Evolutionary conservation across 441 rosid species (phyloP).

Genomic region (Gossypium trilobum): DNA sequence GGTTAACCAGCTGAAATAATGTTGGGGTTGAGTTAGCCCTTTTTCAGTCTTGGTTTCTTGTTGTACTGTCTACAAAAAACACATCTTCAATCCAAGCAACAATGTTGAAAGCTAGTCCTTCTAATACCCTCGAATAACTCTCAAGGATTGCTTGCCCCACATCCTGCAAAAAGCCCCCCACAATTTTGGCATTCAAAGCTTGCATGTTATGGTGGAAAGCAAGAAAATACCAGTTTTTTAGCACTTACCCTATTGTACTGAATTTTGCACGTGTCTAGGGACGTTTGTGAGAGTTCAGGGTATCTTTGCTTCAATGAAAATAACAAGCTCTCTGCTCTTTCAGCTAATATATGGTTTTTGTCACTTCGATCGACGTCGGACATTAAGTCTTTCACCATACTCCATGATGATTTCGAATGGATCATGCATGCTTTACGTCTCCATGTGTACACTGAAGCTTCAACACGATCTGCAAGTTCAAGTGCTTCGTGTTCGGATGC

Average conservation of each 20-base stretch:
- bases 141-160: slow-evolving; percentile 83
- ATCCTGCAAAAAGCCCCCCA: slow-evolving; percentile 43
- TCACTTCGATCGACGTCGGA: slow-evolving; percentile 47
- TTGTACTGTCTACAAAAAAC: slow-evolving; percentile 62
- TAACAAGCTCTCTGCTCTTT: slow-evolving; percentile 53
- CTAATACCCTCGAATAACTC: slow-evolving; percentile 88
- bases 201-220: neutral
- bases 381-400: slow-evolving; percentile 48
- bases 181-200: neutral
- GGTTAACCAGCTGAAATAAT: neutral
- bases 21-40: slow-evolving; percentile 15
- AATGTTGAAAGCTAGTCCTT: slow-evolving; percentile 85
- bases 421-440: slow-evolving; percentile 55
- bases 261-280: slow-evolving; percentile 63
- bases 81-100: slow-evolving; percentile 96
- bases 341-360: slow-evolving; percentile 51
- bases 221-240: neutral
- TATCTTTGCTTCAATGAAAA: slow-evolving; percentile 57
- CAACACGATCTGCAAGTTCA: slow-evolving; percentile 54
- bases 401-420: slow-evolving; percentile 57
- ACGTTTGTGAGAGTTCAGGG: slow-evolving; percentile 62
- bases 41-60: slow-evolving; percentile 38
- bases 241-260: slow-evolving; percentile 47
- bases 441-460: slow-evolving; percentile 65
- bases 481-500: slow-evolving; percentile 62